These are phyloP conservation scores for Gloeostereum incarnatum DNA, from an alignment of 768 basidiomycete species.

Conservation along the genomic window DNA sequence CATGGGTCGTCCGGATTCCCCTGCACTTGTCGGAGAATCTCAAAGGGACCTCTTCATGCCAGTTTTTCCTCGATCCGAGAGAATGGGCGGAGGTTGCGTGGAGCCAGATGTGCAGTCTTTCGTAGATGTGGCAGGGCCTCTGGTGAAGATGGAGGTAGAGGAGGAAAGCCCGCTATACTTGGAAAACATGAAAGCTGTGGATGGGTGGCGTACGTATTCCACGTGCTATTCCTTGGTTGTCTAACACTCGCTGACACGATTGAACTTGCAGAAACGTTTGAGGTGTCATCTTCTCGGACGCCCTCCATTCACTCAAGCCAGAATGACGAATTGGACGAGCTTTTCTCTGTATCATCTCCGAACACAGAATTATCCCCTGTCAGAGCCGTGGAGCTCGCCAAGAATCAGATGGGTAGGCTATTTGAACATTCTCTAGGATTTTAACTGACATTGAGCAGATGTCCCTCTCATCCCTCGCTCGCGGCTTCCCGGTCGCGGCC, in stretches of 20 bases:
- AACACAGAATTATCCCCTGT: slow-evolving; percentile 29
- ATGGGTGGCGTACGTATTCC: slow-evolving; percentile 52
- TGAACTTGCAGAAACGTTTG: slow-evolving; percentile 22
- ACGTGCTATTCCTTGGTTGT: slow-evolving; percentile 1
- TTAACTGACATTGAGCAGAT: slow-evolving; percentile 21
- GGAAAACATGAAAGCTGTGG: slow-evolving; percentile 47
- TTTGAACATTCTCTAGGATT: neutral
- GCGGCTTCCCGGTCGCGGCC: slow-evolving; percentile 25
- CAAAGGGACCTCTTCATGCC: no score
- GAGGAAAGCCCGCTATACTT: slow-evolving; percentile 33
- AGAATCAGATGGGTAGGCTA: slow-evolving; percentile 45
- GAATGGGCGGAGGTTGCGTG: no score
- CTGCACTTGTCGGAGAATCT: neutral
- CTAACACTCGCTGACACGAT: slow-evolving; percentile 3
- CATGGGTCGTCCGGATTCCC: neutral
- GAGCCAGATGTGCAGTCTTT: neutral
- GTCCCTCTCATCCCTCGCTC: slow-evolving; percentile 44
- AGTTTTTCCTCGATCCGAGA: no score
- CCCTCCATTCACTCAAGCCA: slow-evolving; percentile 29
- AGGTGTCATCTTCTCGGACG: slow-evolving; percentile 31
- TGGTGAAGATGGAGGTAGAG: slow-evolving; percentile 18
- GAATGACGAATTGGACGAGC: slow-evolving; percentile 42
- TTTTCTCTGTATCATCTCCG: slow-evolving; percentile 41
- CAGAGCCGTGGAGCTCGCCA: slow-evolving; percentile 28
- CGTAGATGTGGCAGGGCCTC: neutral